Conservation (phyloP, 129 eudicot genomes). For the Scalesia atractyloides region DNA sequence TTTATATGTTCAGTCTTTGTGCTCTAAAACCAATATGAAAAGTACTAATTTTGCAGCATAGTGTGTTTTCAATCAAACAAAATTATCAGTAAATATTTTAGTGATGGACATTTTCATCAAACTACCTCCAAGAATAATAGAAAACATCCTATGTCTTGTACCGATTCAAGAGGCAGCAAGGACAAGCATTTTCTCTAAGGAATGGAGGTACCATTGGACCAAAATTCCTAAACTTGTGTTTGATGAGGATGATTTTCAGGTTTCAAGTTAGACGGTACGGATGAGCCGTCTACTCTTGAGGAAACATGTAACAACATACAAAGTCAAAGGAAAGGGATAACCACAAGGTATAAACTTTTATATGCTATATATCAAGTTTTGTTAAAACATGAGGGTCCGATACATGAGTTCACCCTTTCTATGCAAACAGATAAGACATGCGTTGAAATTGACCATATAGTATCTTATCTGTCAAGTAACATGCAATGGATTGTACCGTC, state of each 20-base stretch:
- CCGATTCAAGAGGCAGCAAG: slow-evolving; percentile 25
- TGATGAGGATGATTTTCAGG: slow-evolving; percentile 9
- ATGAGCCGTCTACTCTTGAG: not conserved
- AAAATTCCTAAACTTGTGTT: slow-evolving; percentile 22
- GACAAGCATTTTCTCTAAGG: slow-evolving; percentile 17
- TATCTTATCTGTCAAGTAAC: not conserved
- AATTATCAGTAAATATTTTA: too few relatives aligned
- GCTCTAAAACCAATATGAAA: too few relatives aligned
- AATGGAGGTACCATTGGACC: slow-evolving; percentile 10
- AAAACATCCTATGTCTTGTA: slow-evolving; percentile 11
- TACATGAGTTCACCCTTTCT: slow-evolving; percentile 5
- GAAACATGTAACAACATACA: not conserved
- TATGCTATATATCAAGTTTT: slow-evolving; percentile 11
- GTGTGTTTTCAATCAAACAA: too few relatives aligned
- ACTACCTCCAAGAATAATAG: slow-evolving; percentile 16
- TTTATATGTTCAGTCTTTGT: too few relatives aligned
- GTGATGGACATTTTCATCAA: slow-evolving; percentile 13
- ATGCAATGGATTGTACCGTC: too few relatives aligned
- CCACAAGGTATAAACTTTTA: not conserved
- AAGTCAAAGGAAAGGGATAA: not conserved
- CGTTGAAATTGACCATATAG: slow-evolving; percentile 20
- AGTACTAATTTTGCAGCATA: too few relatives aligned
- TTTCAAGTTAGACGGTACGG: not conserved
- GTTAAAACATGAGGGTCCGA: slow-evolving; percentile 14
- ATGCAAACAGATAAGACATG: not conserved